Conservation (phyloP, 371 early-diverging fungal species). For the Syncephalis fuscata region DNA sequence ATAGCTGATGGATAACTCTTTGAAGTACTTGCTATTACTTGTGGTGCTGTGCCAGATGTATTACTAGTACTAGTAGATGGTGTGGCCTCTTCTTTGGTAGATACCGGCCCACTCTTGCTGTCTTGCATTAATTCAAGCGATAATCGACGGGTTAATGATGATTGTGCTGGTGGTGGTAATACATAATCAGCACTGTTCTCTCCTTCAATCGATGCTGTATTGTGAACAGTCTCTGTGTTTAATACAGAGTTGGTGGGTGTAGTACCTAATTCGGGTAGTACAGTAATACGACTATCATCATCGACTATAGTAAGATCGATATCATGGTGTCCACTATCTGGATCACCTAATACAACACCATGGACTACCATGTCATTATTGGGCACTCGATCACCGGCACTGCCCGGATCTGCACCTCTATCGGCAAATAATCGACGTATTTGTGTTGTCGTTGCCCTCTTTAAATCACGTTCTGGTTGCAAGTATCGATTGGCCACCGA, state of each 20-base stretch:
- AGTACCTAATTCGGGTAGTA: constrained; percentile 1
- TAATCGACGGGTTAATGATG: too few relatives aligned
- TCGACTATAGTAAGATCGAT: not conserved
- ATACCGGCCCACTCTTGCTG: too few relatives aligned
- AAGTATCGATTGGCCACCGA: constrained; percentile 55
- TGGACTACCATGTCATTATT: constrained; percentile 12
- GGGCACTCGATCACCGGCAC: constrained; percentile 8
- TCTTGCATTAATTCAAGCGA: too few relatives aligned
- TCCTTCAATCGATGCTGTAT: too few relatives aligned
- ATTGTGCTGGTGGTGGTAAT: too few relatives aligned
- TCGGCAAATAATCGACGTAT: constrained; percentile 43
- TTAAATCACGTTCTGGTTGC: constrained; percentile 52
- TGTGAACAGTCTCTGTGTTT: too few relatives aligned
- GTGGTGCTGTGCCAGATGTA: too few relatives aligned
- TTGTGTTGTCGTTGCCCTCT: constrained; percentile 40
- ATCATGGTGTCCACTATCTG: not conserved
- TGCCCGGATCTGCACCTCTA: constrained; percentile 8
- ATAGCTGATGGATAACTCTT: too few relatives aligned
- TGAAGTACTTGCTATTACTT: too few relatives aligned
- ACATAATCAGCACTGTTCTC: not conserved
- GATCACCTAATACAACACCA: not conserved
- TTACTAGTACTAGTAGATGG: too few relatives aligned
- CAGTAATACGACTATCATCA: not conserved
- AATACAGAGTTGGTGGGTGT: constrained; percentile 7
- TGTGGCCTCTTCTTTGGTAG: too few relatives aligned